These are phyloP conservation scores for Aspergillus olivimuriae DNA, from an alignment of 495 filamentous ascomycete genomes.

Conservation along the genomic window DNA sequence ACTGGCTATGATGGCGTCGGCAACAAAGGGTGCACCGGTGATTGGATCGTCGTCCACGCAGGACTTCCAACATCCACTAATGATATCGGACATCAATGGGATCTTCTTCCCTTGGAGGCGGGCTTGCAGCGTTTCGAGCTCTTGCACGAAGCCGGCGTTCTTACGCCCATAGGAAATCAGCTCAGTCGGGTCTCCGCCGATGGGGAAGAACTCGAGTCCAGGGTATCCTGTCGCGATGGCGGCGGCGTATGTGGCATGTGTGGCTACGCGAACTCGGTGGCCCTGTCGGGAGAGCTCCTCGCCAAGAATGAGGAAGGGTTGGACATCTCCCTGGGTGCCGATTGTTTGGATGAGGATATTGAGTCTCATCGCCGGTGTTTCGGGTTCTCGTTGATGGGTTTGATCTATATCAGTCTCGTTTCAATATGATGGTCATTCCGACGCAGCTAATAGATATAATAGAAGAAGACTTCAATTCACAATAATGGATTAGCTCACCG, in stretches of 20 bases:
- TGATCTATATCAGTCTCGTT: no score
- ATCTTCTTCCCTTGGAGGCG: slow-evolving; percentile 61
- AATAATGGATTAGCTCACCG: no score
- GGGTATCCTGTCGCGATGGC: slow-evolving; percentile 14
- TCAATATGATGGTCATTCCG: no score
- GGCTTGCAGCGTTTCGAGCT: slow-evolving; percentile 33
- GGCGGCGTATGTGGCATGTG: neutral
- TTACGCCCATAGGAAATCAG: slow-evolving; percentile 88
- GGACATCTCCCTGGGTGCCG: neutral
- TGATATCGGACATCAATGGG: slow-evolving; percentile 58
- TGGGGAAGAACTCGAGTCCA: slow-evolving; percentile 71
- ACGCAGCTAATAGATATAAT: no score
- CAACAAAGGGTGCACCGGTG: no score
- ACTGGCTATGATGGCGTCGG: slow-evolving; percentile 75
- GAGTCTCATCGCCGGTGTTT: no score
- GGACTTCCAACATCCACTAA: slow-evolving; percentile 51
- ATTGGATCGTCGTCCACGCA: neutral
- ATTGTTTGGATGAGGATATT: neutral
- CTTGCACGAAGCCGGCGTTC: slow-evolving; percentile 71
- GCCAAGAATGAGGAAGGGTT: neutral
- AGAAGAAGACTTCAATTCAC: no score
- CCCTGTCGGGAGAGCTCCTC: neutral
- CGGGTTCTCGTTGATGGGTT: no score
- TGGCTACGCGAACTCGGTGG: neutral
- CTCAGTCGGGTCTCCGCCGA: slow-evolving; percentile 71